A percentile compares a stretch with the other conserved stretches of the same genome.
Evolutionary conservation across 768 basidiomycete species (phyloP).

Genomic region (button mushroom (Agaricus bisporus)): DNA sequence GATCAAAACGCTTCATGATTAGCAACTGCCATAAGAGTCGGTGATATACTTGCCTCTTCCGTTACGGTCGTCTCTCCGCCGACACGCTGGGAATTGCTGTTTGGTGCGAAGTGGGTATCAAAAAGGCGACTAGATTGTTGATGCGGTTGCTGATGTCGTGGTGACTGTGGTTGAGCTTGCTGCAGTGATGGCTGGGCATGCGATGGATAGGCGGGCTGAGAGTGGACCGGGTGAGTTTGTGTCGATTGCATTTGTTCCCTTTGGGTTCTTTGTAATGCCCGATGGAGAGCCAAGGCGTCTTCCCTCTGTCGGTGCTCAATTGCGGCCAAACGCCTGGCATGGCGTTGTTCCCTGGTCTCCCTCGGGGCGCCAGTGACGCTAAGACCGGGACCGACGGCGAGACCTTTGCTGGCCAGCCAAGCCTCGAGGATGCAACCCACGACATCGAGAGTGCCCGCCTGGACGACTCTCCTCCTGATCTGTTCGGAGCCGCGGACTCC

Average conservation of each 20-base stretch:
- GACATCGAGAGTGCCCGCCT: constrained; percentile 89
- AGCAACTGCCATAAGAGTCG: constrained; percentile 11
- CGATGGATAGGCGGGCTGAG: background rate
- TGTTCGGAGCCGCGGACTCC: constrained; percentile 93
- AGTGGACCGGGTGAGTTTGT: background rate
- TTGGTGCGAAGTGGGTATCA: constrained; percentile 1
- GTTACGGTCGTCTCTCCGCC: background rate
- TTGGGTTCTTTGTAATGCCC: constrained; percentile 47
- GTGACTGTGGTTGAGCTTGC: background rate
- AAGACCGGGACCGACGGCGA: constrained; percentile 76
- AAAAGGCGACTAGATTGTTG: background rate
- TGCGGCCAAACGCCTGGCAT: constrained; percentile 52
- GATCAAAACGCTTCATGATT: background rate
- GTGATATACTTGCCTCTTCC: constrained; percentile 6
- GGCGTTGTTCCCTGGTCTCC: constrained; percentile 70
- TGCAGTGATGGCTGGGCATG: background rate
- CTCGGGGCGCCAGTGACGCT: constrained; percentile 70
- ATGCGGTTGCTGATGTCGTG: constrained; percentile 1
- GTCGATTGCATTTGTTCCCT: constrained; percentile 23
- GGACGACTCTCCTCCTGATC: constrained; percentile 87
- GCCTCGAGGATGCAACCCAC: constrained; percentile 92
- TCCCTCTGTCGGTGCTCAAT: constrained; percentile 54
- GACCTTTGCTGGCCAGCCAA: constrained; percentile 85
- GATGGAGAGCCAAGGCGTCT: constrained; percentile 50
- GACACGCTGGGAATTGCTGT: background rate